Evolutionary conservation across 768 basidiomycete species (phyloP).

Genomic region (Macrolepiota dolichaula): DNA sequence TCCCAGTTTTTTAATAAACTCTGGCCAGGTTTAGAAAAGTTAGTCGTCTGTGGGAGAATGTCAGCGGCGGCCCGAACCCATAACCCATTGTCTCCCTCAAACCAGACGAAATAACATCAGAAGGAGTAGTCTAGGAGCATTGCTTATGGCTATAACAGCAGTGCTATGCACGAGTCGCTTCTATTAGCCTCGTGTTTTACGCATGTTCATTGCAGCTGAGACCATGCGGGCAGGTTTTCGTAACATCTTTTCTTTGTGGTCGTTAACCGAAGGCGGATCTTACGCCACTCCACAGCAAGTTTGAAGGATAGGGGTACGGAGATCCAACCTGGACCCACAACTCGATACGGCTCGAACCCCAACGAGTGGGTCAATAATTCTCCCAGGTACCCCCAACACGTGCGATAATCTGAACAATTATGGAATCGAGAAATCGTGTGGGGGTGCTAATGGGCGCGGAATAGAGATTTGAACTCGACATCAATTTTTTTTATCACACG

Average conservation of each 20-base stretch:
- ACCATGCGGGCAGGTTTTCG: neutral
- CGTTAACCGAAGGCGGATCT: neutral
- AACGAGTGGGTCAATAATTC: neutral
- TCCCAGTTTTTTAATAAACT: no score
- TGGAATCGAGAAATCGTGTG: no score
- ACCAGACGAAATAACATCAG: neutral
- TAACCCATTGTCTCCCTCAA: neutral
- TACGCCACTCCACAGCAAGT: neutral
- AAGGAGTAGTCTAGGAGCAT: neutral
- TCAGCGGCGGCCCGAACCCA: neutral
- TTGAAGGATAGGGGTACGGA: constrained; percentile 2
- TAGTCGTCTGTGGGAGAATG: no score
- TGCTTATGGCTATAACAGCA: neutral
- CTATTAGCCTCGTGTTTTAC: neutral
- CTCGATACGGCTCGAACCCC: neutral
- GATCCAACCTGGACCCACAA: constrained; percentile 1
- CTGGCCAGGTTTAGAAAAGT: no score
- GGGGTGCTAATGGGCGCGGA: no score
- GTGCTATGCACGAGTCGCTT: neutral
- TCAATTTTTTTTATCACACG: no score
- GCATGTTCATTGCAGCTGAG: neutral
- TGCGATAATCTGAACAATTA: neutral
- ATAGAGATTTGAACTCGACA: neutral
- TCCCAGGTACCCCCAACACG: neutral
- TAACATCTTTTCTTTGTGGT: neutral